Evolutionary conservation across 1,139 yeast genomes (phyloP).

Genomic region (Pichia cactophila): DNA sequence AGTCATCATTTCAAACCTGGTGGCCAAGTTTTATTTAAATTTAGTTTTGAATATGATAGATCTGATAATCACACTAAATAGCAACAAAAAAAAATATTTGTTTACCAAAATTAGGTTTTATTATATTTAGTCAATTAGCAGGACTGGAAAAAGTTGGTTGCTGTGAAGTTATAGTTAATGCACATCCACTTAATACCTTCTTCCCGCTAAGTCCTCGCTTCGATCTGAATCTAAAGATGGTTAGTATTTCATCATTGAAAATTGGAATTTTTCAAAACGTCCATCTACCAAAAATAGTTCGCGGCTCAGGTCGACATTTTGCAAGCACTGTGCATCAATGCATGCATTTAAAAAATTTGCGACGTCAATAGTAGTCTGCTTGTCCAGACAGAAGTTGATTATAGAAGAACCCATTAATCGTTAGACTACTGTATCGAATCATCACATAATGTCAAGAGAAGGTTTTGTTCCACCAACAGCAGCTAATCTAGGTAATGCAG

Average conservation of each 20-base stretch:
- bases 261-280: neutral
- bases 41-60: neutral
- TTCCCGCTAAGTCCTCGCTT: neutral
- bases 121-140: neutral
- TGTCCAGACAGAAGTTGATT: no score
- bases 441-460: slow-evolving; percentile 47
- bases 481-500: slow-evolving; percentile 63
- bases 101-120: neutral
- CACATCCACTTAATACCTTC: neutral
- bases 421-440: no score
- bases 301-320: no score
- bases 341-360: no score
- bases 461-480: slow-evolving; percentile 86
- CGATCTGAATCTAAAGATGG: neutral
- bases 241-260: neutral
- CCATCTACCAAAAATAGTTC: neutral
- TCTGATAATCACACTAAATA: neutral
- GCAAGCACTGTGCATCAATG: no score
- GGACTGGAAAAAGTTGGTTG: no score
- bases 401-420: no score
- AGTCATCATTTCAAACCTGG: neutral
- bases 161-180: no score
- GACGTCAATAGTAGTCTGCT: no score
- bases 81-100: neutral
- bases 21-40: no score